Evolutionary conservation across 2,329 filamentous ascomycete species (phyloP), one percentile per base, ranked within the genome.

Genomic region (Aspergillus candidus): DNA sequence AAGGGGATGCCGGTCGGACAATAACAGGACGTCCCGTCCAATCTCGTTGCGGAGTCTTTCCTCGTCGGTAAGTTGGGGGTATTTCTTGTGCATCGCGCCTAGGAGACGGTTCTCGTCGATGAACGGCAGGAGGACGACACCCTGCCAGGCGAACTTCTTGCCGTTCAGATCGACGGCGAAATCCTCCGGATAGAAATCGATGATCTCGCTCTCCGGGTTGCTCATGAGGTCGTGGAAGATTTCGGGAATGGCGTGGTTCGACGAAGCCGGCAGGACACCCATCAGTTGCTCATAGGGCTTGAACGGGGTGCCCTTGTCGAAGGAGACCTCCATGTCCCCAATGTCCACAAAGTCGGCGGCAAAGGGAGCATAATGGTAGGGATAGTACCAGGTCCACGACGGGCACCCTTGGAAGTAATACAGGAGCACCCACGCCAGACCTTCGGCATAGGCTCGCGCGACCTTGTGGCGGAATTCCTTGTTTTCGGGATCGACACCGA

Each of bases 361-460:
- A 63, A 98, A 98, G 3, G 94, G 93, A 1, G 93, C 94, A 63
- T 98, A 98, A 63, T 98, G 93, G 61, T 97, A 94, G 0, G 93
- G 93, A 61, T 96, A 98, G 65, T 93, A 98, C 93, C 93, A 98
- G 41, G 91, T 94, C 93, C 94, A 98, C 0, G 89, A 96, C 15
- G 93, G 89, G 58, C 93, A 98, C 18, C 93, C 93, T 67, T 98
- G 93, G 67, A 96, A 95, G 66, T 98, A 98, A 69, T 98, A 98
- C 31, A 90, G 75, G 40, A 98, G 73, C 32, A 98, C 93, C 93
- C 94, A 98, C 15, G 86, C 86, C 8, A 98, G 77, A 31, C 93
- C 93, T 72, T 97, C 89, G 11, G 91, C 89, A 64, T 98, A 98
- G n/a, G 87, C 81, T 42, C 82, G 80, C 31, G 86, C 93, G 44